Conservation (phyloP, 2,329 filamentous ascomycete genomes). For the Pestalotiopsis sp. region DNA sequence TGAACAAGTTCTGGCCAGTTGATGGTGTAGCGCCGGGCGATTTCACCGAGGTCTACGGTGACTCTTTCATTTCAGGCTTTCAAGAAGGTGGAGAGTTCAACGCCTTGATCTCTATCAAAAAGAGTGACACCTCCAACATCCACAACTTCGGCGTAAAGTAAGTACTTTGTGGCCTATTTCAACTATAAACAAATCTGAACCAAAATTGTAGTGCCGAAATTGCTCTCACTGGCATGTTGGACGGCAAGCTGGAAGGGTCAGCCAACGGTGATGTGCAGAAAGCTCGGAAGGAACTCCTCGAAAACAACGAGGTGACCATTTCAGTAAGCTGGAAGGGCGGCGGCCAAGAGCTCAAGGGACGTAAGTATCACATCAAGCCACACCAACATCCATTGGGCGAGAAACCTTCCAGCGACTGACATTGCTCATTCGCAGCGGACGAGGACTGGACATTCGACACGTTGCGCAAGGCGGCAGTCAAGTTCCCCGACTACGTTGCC, state of each 20-base stretch:
- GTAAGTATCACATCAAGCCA: background rate
- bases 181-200: background rate
- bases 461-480: background rate
- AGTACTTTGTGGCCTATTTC: background rate
- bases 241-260: background rate
- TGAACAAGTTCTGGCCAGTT: background rate
- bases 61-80: slow-evolving; percentile 1
- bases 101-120: background rate
- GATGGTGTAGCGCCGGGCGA: background rate
- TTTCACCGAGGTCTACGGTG: slow-evolving; percentile 1
- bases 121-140: background rate
- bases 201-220: background rate
- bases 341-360: background rate
- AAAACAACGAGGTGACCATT: background rate
- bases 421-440: background rate
- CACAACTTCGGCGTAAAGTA: background rate
- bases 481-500: background rate
- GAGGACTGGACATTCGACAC: slow-evolving; percentile 1
- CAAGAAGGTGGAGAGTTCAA: slow-evolving; percentile 3
- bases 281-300: background rate
- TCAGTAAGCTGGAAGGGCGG: slow-evolving; percentile 2
- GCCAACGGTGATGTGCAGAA: background rate
- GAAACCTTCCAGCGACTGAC: background rate
- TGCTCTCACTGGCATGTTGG: background rate
- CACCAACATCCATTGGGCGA: background rate